A percentile compares a stretch with the other conserved stretches of the same genome.
These are phyloP conservation scores for Suillus alpinus DNA, from an alignment of 768 basidiomycete species.

Conservation along the genomic window DNA sequence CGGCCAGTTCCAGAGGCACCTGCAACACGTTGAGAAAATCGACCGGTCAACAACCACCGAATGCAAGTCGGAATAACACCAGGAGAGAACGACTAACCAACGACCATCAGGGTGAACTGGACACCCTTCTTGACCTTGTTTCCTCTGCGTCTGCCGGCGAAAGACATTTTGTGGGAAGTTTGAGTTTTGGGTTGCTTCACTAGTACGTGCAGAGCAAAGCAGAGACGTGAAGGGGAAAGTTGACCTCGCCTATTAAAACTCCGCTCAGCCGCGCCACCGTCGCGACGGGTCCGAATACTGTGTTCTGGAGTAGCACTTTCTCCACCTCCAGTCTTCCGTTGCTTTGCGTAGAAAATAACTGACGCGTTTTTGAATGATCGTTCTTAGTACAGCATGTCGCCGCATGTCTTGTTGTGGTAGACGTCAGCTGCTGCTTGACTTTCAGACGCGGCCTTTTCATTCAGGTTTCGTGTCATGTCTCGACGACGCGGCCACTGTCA, in stretches of 20 bases:
- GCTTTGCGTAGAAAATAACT: background rate
- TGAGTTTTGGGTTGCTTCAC: constrained; percentile 18
- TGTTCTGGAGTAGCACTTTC: background rate
- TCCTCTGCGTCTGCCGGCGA: constrained; percentile 80
- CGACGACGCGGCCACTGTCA: background rate
- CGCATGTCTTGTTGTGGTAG: constrained; percentile 12
- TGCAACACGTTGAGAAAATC: constrained; percentile 29
- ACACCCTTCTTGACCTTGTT: constrained; percentile 99
- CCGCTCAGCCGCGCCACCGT: constrained; percentile 32
- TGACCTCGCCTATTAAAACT: constrained; percentile 32
- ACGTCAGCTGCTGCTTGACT: background rate
- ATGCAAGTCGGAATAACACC: background rate
- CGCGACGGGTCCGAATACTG: constrained; percentile 18
- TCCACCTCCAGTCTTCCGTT: background rate
- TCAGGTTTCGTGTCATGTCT: constrained; percentile 1
- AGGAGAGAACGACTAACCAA: constrained; percentile 59
- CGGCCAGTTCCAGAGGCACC: constrained; percentile 97
- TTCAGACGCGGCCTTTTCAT: constrained; percentile 4
- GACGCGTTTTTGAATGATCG: constrained; percentile 11
- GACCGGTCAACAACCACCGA: constrained; percentile 17
- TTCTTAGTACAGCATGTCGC: constrained; percentile 2
- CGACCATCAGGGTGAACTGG: constrained; percentile 97
- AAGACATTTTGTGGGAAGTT: constrained; percentile 58
- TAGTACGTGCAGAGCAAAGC: constrained; percentile 28
- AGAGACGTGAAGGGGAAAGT: constrained; percentile 29